Base-by-base conservation (phyloP, 768 basidiomycete genomes). In the Leccinum ochraceum region DNA sequence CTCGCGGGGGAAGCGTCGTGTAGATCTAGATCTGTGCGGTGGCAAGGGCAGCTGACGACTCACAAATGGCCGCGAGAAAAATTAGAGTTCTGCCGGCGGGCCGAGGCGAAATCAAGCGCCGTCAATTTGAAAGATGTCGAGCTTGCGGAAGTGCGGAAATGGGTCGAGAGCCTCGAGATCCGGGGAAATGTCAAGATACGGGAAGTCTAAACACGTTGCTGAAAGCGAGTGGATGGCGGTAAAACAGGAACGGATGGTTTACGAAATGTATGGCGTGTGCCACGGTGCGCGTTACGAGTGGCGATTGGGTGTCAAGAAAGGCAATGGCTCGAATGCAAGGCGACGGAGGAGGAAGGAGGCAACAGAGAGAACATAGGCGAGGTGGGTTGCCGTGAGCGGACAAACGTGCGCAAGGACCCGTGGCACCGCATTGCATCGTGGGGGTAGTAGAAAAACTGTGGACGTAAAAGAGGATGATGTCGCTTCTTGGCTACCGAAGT, bases 341-440 rank as follows among this genome's bases (percentile, higher is more conserved):
- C 54, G 50, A 66, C 61, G 52, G 28, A 59, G 22, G 44, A 32
- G 34, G 54, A 57, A 49, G 56, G 48, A 56, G 13, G 49, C 51
- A 46, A 56, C 51, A 57, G 64, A 56, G 30, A 52, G 32, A 52
- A 22, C 17, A 36, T 56, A 13, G 24, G 54, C 44, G 44, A 17
- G 42, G 34, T 26, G 58, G 46, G 55, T 20, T 49, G 32, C 36
- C 37, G 52, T 52, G 60, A 69, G 62, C 66, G 63, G 63, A 69
- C 73, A 69, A 75, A 74, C 73, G 73, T 74, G 73, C 74, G 74
- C 71, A 16, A 57, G 63, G 74, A 74, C 73, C 74, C 73, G 50
- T 71, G 74, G 54, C 74, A 74, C 74, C 72, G 70, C 63, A 22
- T 59, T 57, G 58, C 60, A 61, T 65, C 61, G 65, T 61, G 70